A percentile compares a stretch with the other conserved stretches of the same genome.
Conservation (phyloP, 768 basidiomycete genomes). For the Suillus placidus region DNA sequence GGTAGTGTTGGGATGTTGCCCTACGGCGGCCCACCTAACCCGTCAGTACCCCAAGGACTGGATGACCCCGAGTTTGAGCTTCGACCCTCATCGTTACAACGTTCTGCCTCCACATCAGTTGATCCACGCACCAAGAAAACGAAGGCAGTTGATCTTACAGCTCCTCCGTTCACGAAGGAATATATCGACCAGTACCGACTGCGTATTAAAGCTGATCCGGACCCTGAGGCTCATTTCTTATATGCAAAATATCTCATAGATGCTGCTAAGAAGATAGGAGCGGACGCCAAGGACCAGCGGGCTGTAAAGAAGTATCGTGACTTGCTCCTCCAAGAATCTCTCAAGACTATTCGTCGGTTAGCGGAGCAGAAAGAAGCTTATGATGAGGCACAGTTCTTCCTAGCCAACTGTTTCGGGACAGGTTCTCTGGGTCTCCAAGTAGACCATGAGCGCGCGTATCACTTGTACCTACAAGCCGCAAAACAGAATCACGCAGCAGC, state of each 20-base stretch:
- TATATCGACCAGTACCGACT: constrained; percentile 98
- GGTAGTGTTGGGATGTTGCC: constrained; percentile 18
- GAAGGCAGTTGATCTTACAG: constrained; percentile 79
- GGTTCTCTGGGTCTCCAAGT: constrained; percentile 94
- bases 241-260: constrained; percentile 99
- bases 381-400: constrained; percentile 97
- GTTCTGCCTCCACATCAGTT: constrained; percentile 58
- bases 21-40: constrained; percentile 21
- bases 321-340: constrained; percentile 78
- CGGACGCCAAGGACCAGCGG: constrained; percentile 73
- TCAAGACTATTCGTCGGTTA: constrained; percentile 90
- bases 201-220: constrained; percentile 96
- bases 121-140: constrained; percentile 62
- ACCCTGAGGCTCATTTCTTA: constrained; percentile 95
- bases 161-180: constrained; percentile 91
- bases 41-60: constrained; percentile 32
- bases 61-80: constrained; percentile 57
- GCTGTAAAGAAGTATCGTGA: constrained; percentile 91
- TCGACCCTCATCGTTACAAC: constrained; percentile 53
- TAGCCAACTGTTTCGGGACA: constrained; percentile 96
- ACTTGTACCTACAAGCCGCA: constrained; percentile 93
- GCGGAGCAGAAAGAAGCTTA: constrained; percentile 92
- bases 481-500: constrained; percentile 97
- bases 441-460: constrained; percentile 97
- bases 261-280: constrained; percentile 90